Conservation (phyloP, 768 basidiomycete genomes). For the Leucosporidium yakuticum region DNA sequence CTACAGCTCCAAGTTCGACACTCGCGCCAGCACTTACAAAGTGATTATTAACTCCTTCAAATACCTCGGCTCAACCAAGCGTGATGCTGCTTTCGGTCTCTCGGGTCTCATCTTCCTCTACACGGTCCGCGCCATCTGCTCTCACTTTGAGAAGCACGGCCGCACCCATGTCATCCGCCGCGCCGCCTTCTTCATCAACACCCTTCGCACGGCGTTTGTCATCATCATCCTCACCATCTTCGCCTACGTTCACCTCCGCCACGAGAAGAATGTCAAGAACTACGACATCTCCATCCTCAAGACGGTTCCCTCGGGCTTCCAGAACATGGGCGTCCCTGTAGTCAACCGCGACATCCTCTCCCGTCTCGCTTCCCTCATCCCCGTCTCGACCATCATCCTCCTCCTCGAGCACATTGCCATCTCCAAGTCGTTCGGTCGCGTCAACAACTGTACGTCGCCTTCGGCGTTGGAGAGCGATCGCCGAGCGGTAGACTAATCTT, state of each 20-base stretch:
- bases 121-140: slow-evolving; percentile 57
- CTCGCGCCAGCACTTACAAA: slow-evolving; percentile 71
- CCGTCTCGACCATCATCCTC: slow-evolving; percentile 73
- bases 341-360: slow-evolving; percentile 44
- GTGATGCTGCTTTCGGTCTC: slow-evolving; percentile 82
- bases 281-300: slow-evolving; percentile 58
- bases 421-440: slow-evolving; percentile 80
- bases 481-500: no score
- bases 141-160: slow-evolving; percentile 54
- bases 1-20: slow-evolving; percentile 47
- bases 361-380: slow-evolving; percentile 61
- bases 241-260: slow-evolving; percentile 65
- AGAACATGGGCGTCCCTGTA: slow-evolving; percentile 50
- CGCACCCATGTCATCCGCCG: slow-evolving; percentile 51
- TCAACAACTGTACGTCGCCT: slow-evolving; percentile 59
- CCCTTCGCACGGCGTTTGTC: slow-evolving; percentile 48
- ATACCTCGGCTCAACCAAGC: slow-evolving; percentile 52
- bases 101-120: slow-evolving; percentile 52
- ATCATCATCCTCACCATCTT: slow-evolving; percentile 73
- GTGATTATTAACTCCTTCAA: slow-evolving; percentile 84
- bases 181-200: slow-evolving; percentile 67
- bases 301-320: slow-evolving; percentile 58
- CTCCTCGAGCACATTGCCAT: slow-evolving; percentile 75
- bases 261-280: slow-evolving; percentile 50
- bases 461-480: no score